A percentile compares a stretch with the other conserved stretches of the same genome.
phyloP scores from a whole-genome alignment of 257 asterid genomes.

The Solanum okadae region DNA sequence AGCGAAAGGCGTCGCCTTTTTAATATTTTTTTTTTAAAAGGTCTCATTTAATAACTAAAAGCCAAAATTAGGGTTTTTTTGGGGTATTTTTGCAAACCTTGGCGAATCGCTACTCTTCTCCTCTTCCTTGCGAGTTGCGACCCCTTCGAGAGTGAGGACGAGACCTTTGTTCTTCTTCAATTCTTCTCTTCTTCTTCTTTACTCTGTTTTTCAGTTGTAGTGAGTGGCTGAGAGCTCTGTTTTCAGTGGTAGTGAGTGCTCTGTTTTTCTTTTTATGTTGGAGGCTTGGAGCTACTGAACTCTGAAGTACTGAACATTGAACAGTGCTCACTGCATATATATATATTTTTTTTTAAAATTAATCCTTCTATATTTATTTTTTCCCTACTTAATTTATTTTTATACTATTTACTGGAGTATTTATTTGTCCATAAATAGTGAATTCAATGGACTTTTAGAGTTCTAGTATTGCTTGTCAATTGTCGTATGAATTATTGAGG shows the following conservation, averaged over 20 bases:
- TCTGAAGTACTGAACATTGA: not conserved
- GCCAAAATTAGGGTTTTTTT: not conserved
- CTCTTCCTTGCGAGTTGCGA: not conserved
- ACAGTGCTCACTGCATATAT: not conserved
- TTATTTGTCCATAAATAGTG: too few species aligned
- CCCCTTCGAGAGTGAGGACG: not conserved
- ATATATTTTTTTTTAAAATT: too few species aligned
- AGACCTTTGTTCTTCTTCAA: not conserved
- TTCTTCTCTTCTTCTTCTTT: not conserved
- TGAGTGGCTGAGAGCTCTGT: not conserved
- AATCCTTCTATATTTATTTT: too few species aligned
- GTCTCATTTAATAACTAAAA: not conserved
- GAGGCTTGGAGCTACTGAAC: not conserved
- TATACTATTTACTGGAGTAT: too few species aligned
- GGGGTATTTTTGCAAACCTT: not conserved
- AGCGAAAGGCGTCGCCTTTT: not conserved
- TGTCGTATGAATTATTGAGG: too few species aligned
- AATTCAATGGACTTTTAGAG: not conserved
- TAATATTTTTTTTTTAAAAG: not conserved
- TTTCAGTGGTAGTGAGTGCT: not conserved
- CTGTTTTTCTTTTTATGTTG: not conserved
- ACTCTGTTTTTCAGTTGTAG: not conserved
- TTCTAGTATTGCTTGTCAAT: too few species aligned
- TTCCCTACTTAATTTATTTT: not conserved
- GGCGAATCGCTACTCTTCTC: not conserved